Evolutionary conservation across 1,284 basidiomycete species (phyloP).

Genomic region (Pulchroboletus neoregius): DNA sequence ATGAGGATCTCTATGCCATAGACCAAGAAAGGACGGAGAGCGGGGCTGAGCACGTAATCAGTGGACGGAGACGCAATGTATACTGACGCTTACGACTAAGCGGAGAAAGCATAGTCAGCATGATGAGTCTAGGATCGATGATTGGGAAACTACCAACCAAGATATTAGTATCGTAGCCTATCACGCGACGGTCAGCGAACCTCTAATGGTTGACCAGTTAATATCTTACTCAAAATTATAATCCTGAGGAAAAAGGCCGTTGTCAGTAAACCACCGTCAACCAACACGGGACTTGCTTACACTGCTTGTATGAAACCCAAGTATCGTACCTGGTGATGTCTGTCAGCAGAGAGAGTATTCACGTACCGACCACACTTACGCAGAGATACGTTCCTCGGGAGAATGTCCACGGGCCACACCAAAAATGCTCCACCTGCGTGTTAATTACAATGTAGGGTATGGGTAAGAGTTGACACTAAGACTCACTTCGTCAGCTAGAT

Average conservation of each 20-base stretch:
- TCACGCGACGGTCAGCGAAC: too few relatives aligned
- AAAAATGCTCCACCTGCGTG: conserved; percentile 15
- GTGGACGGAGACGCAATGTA: not conserved
- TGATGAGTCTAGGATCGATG: not conserved
- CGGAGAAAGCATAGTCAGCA: not conserved
- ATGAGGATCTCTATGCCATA: conserved; percentile 3
- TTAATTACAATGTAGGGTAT: not conserved
- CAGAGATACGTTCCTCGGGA: conserved; percentile 16
- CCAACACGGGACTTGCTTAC: conserved; percentile 4
- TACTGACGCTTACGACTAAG: conserved; percentile 11
- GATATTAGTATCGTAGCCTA: not conserved
- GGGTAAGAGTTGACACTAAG: not conserved
- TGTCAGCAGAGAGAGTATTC: conserved; percentile 1
- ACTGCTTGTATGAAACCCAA: conserved; percentile 15
- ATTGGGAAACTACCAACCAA: conserved; percentile 2
- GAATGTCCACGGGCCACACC: conserved; percentile 14
- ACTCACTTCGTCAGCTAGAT: conserved; percentile 16
- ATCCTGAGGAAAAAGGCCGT: conserved; percentile 1
- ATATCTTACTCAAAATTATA: conserved; percentile 9
- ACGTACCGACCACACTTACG: conserved; percentile 1
- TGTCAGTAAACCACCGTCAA: not conserved
- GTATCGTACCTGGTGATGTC: conserved; percentile 19
- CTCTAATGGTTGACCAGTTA: too few relatives aligned
- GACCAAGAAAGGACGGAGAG: not conserved
- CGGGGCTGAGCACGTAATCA: conserved; percentile 6